These are phyloP conservation scores for Paecilomyces variotii DNA, from an alignment of 2,329 filamentous ascomycete genomes.

Conservation along the genomic window DNA sequence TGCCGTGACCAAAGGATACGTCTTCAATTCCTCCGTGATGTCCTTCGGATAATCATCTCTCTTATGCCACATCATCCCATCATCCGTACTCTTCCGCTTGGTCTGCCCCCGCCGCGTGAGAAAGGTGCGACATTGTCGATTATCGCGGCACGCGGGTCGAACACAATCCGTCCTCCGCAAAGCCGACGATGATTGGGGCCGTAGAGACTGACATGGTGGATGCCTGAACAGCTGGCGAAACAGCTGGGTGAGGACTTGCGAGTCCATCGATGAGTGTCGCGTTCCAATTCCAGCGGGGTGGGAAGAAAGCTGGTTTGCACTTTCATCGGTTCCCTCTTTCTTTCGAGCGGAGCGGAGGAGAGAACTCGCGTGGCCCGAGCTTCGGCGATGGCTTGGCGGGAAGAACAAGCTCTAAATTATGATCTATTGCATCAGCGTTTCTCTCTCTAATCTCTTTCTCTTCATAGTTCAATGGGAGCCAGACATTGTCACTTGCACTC, in stretches of 20 bases:
- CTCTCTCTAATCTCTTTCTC: not conserved
- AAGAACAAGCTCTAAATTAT: not conserved
- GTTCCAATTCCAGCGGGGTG: not conserved
- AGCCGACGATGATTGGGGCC: conserved; percentile 27
- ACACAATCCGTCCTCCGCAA: conserved; percentile 10
- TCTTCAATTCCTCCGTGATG: conserved; percentile 68
- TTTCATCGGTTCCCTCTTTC: not conserved
- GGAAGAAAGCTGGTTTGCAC: not conserved
- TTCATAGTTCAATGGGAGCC: not conserved
- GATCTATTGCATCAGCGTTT: not conserved
- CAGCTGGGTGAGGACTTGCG: conserved; percentile 65
- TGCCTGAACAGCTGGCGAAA: conserved; percentile 81
- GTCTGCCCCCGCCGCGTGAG: conserved; percentile 24
- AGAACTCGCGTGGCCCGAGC: conserved; percentile 15
- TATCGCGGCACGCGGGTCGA: conserved; percentile 14
- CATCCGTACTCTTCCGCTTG: conserved; percentile 32
- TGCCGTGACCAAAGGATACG: conserved; percentile 80
- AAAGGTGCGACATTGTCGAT: conserved; percentile 28
- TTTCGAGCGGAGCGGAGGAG: not conserved
- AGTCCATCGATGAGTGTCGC: conserved; percentile 59
- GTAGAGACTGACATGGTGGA: conserved; percentile 52
- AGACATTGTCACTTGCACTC: not conserved
- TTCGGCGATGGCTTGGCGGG: conserved; percentile 7
- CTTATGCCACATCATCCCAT: conserved; percentile 79
- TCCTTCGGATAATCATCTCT: conserved; percentile 68